Percentiles rank a stretch among this genome's conserved stretches.
phyloP scores from a whole-genome alignment of 257 asterid genomes.

The Solanum stenotomum region DNA sequence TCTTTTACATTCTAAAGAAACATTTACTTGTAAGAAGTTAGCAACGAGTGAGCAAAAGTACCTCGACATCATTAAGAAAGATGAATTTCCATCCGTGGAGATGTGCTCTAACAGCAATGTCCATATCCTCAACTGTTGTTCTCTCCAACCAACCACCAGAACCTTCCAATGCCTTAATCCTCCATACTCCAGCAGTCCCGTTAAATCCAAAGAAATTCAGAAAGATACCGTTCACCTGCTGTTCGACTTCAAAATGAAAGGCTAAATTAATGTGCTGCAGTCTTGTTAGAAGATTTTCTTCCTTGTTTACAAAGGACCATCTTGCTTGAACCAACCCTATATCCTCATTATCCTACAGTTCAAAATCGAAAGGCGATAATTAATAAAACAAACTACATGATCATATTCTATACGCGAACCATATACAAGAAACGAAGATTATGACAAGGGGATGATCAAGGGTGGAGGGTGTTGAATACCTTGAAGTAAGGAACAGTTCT shows the following conservation, averaged over 20 bases:
- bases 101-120: slow-evolving; percentile 96
- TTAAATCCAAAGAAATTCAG: slow-evolving; percentile 90
- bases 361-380: not conserved
- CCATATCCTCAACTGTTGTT: slow-evolving; percentile 97
- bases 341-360: slow-evolving; percentile 75
- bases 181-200: slow-evolving; percentile 98
- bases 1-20: not conserved
- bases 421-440: not conserved
- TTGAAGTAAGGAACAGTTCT: slow-evolving; percentile 77
- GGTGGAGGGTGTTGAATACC: slow-evolving; percentile 28
- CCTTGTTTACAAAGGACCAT: slow-evolving; percentile 96
- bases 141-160: slow-evolving; percentile 98
- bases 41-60: slow-evolving; percentile 1
- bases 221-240: slow-evolving; percentile 84
- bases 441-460: not conserved
- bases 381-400: not conserved
- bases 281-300: slow-evolving; percentile 78
- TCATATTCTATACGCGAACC: not conserved
- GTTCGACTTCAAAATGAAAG: slow-evolving; percentile 97
- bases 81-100: slow-evolving; percentile 95
- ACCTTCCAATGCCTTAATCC: slow-evolving; percentile 88
- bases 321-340: slow-evolving; percentile 92
- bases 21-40: not conserved
- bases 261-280: slow-evolving; percentile 82
- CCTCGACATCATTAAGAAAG: slow-evolving; percentile 92